Conservation (phyloP, 2,329 filamentous ascomycete species). For the Graphium sp. region DNA sequence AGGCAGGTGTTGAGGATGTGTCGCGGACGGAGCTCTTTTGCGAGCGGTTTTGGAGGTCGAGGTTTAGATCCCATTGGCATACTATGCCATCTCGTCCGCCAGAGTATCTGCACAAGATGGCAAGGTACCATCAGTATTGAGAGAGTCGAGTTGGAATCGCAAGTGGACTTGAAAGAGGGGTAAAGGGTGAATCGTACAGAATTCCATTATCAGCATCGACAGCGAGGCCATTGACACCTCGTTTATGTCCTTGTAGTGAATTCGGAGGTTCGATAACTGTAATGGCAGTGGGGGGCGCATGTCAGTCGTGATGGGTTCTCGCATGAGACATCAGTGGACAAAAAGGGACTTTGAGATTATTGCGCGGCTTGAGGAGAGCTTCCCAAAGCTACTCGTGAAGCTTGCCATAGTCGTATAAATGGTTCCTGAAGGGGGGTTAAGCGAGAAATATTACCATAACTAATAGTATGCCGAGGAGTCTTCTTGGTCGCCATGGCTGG, state of each 20-base stretch:
- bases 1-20: too few relatives aligned
- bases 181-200: constrained; percentile 44
- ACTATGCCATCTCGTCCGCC: constrained; percentile 89
- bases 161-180: constrained; percentile 5
- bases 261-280: constrained; percentile 42
- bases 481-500: constrained; percentile 43
- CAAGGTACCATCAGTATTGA: constrained; percentile 9
- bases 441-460: constrained; percentile 37
- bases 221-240: constrained; percentile 88
- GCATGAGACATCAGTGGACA: too few relatives aligned
- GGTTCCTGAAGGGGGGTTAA: not conserved
- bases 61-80: constrained; percentile 84
- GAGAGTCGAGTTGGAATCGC: constrained; percentile 6
- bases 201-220: constrained; percentile 72
- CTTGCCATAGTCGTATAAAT: not conserved
- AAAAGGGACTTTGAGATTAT: too few relatives aligned
- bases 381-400: constrained; percentile 1
- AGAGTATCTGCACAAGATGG: constrained; percentile 52
- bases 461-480: constrained; percentile 52
- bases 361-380: constrained; percentile 3
- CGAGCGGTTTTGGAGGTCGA: constrained; percentile 34
- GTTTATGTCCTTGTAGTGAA: constrained; percentile 63
- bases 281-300: too few relatives aligned
- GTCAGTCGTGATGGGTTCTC: too few relatives aligned
- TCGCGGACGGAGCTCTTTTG: too few relatives aligned